Base-by-base conservation (phyloP, 2,329 filamentous ascomycete genomes). In the Colletotrichum liriopes region DNA sequence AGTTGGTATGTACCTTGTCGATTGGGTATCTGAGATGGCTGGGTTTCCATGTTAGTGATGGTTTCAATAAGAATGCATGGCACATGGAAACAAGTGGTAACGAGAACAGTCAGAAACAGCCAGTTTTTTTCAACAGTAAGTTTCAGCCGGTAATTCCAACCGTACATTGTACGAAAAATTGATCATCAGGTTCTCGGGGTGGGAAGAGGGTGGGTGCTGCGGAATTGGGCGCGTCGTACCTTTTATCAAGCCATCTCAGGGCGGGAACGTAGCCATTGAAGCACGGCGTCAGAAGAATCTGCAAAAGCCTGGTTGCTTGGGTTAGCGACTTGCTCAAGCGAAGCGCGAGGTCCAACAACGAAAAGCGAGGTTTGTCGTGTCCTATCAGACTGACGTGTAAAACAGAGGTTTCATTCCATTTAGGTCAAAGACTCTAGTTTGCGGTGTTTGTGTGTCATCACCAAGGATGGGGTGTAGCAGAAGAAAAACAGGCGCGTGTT, bases 361-460 rank as follows among this genome's bases (percentile, higher is more conserved):
- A 64, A 58, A 65, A 49, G 14, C 8, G 18, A 54, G 16, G 23
- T 54, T 52, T 35, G 35, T 61, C 55, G 67, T 75, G 75, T 81
- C 81, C 83, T 62, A 88, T 96, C 94, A 96, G 94, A 94, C 94
- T 96, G 94, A 96, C 93, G 93, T 96, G 92, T 90, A 92, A 94
- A 91, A 90, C 88, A 81, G 83, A 90, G 83, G 92, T 96, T 95
- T 95, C 93, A 96, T 92, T 89, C 91, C 88, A 82, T 82, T 64
- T 82, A 86, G 93, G 91, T 97, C 94, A 96, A 96, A 97, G 94
- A 97, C 94, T 97, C 94, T 97, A 97, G 93, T 95, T 95, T 92
- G 84, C 90, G 93, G 93, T 94, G 92, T 89, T 88, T 86, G 87
- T 82, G 85, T 94, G 91, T 95, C 94, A 96, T 96, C 94, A 94